Evolutionary conservation across 306 rosid species (phyloP).

Genomic region (Malus fusca): DNA sequence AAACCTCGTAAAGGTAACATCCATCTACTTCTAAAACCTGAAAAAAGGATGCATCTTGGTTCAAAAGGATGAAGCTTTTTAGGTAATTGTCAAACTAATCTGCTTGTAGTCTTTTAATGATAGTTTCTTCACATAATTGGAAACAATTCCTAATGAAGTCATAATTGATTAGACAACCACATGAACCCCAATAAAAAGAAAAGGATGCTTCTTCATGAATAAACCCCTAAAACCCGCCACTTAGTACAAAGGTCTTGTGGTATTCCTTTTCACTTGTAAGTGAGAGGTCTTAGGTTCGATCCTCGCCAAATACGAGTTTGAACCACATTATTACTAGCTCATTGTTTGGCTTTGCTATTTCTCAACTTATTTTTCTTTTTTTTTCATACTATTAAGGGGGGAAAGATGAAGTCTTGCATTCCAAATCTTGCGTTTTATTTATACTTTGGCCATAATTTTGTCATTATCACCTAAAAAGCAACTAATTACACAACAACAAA

Average conservation of each 20-base stretch:
- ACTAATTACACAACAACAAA: not conserved
- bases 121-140: not conserved
- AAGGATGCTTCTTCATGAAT: not conserved
- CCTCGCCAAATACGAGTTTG: too few relatives aligned
- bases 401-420: not conserved
- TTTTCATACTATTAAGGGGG: not conserved
- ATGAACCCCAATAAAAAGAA: not conserved
- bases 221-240: not conserved
- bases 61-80: constrained; percentile 13
- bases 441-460: constrained; percentile 7
- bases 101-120: not conserved
- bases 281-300: too few relatives aligned
- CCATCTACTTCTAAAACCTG: not conserved
- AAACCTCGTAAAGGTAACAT: not conserved
- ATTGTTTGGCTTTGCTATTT: not conserved
- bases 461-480: constrained; percentile 4
- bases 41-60: not conserved
- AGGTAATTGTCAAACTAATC: constrained; percentile 15
- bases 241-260: too few relatives aligned
- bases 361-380: not conserved
- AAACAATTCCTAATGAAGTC: not conserved
- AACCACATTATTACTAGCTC: too few relatives aligned
- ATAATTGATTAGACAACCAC: not conserved
- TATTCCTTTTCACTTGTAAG: too few relatives aligned
- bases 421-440: not conserved